Conservation (phyloP, 2,329 filamentous ascomycete genomes). For the Ceratocystis lukuohia region DNA sequence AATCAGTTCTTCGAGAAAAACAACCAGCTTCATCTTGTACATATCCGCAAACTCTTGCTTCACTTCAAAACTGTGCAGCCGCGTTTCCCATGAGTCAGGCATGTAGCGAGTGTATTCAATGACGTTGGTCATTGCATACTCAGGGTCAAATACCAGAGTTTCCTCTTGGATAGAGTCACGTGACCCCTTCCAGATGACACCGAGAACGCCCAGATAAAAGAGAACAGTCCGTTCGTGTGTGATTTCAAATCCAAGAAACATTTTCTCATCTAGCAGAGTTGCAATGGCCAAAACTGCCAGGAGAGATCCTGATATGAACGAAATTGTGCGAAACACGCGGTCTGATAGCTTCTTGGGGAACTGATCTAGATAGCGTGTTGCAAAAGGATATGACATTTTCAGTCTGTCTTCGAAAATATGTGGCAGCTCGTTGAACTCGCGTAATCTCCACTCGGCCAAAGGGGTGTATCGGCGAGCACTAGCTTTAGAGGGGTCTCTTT, state of each 20-base stretch:
- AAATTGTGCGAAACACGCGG: constrained; percentile 68
- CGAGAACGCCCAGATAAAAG: constrained; percentile 78
- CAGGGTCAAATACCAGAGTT: constrained; percentile 78
- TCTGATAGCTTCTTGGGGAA: constrained; percentile 93
- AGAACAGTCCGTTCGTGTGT: constrained; percentile 77
- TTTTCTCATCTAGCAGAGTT: constrained; percentile 77
- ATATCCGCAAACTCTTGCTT: constrained; percentile 79
- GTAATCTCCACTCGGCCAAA: constrained; percentile 93
- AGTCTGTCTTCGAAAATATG: constrained; percentile 82
- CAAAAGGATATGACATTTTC: constrained; percentile 91
- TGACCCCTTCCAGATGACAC: constrained; percentile 69
- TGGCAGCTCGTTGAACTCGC: constrained; percentile 92
- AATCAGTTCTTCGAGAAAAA: constrained; percentile 83
- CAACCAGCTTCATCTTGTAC: constrained; percentile 83
- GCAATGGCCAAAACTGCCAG: constrained; percentile 73
- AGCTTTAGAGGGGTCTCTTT: constrained; percentile 78
- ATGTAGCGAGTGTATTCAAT: constrained; percentile 88
- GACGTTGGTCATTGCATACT: constrained; percentile 75
- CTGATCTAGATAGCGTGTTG: constrained; percentile 82
- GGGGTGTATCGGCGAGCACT: constrained; percentile 86
- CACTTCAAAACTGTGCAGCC: constrained; percentile 88
- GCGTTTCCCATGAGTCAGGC: constrained; percentile 74
- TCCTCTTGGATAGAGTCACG: constrained; percentile 79
- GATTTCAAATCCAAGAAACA: constrained; percentile 85
- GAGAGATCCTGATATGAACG: constrained; percentile 76